Evolutionary conservation across 2,329 filamentous ascomycete genomes (phyloP).

Genomic region (Cyclaneusma minus): DNA sequence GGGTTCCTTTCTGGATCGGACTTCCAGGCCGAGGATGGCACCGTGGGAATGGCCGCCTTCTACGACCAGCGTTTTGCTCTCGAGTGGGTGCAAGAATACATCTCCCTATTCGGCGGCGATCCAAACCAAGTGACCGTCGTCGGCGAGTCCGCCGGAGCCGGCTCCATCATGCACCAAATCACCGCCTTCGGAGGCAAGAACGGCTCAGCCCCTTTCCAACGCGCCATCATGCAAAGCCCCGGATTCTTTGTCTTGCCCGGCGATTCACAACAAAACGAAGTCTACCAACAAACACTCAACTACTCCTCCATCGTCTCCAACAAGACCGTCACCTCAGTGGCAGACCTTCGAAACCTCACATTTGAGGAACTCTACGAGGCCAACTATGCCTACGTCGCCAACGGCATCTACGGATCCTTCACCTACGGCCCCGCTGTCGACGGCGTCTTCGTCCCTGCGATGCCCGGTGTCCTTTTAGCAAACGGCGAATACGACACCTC

Average conservation of each 20-base stretch:
- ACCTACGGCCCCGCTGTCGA: conserved; percentile 29
- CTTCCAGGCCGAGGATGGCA: conserved; percentile 18
- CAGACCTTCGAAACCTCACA: conserved; percentile 6
- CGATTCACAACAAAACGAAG: conserved; percentile 5
- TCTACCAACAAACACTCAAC: conserved; percentile 1
- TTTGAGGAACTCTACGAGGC: conserved; percentile 4
- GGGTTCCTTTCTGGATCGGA: no score
- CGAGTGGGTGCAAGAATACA: conserved; percentile 32
- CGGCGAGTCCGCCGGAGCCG: conserved; percentile 35
- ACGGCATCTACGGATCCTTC: conserved; percentile 6
- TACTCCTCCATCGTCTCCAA: conserved; percentile 2
- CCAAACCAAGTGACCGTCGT: conserved; percentile 28
- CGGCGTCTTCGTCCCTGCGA: conserved; percentile 27
- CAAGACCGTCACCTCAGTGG: conserved; percentile 6
- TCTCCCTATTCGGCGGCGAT: conserved; percentile 30
- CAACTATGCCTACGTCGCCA: conserved; percentile 8
- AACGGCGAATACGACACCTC: conserved; percentile 26
- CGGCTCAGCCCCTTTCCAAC: conserved; percentile 23
- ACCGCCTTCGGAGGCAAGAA: conserved; percentile 26
- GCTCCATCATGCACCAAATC: conserved; percentile 30
- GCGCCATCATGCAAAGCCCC: conserved; percentile 11
- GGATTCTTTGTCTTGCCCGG: conserved; percentile 3
- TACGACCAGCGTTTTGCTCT: conserved; percentile 28
- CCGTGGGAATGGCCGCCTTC: no score
- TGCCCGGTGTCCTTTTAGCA: conserved; percentile 27